A percentile compares a stretch with the other conserved stretches of the same genome.
Evolutionary conservation across 2,329 filamentous ascomycete genomes (phyloP).

Genomic region (Fusarium sp.): DNA sequence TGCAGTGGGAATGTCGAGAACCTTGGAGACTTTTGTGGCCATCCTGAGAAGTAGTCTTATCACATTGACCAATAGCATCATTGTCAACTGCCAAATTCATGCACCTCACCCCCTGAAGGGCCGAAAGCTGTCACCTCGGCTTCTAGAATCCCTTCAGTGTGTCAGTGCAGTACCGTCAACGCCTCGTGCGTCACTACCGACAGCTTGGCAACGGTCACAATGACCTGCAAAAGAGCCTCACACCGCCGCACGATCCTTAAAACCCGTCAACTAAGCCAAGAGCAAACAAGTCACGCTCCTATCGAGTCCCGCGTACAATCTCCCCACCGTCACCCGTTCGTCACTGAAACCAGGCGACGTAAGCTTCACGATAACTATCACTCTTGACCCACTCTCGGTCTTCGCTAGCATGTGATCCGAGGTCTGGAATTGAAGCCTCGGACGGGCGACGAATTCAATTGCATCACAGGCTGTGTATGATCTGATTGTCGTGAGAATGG

Average conservation of each 20-base stretch:
- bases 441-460: background rate
- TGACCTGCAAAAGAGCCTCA: background rate
- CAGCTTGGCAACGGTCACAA: background rate
- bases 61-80: background rate
- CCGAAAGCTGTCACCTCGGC: background rate
- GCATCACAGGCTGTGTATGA: background rate
- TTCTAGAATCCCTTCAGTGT: background rate
- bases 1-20: background rate
- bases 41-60: background rate
- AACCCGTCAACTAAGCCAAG: background rate
- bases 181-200: background rate
- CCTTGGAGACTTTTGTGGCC: background rate
- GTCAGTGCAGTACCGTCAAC: background rate
- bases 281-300: background rate
- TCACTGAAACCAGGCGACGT: background rate
- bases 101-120: background rate
- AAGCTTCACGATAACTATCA: background rate
- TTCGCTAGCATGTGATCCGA: conserved; percentile 1
- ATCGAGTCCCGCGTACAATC: background rate
- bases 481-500: background rate
- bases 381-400: background rate
- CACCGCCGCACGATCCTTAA: background rate
- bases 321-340: conserved; percentile 4
- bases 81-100: background rate
- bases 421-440: background rate